Percentiles rank a stretch among this genome's conserved stretches.
Evolutionary conservation across 2,329 filamentous ascomycete genomes (phyloP).

Genomic region (Colletotrichum trifolii): DNA sequence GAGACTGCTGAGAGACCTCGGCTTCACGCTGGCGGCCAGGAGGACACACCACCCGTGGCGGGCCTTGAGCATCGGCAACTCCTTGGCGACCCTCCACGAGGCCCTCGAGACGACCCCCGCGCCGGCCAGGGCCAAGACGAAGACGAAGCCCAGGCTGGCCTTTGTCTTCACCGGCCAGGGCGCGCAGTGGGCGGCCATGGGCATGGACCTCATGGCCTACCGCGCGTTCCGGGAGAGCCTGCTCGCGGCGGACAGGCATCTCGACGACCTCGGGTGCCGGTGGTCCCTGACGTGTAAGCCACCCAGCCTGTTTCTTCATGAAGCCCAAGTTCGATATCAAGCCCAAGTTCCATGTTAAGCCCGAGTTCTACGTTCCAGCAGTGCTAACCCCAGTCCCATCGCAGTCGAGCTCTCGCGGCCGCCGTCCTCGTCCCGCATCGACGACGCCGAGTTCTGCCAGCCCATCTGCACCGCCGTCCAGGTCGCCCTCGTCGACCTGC

Average conservation of each 20-base stretch:
- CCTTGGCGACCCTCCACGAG: background rate
- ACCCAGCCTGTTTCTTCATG: no score
- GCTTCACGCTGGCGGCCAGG: conserved; percentile 54
- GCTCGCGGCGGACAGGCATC: conserved; percentile 45
- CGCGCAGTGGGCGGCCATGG: conserved; percentile 42
- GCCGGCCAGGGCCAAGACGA: conserved; percentile 9
- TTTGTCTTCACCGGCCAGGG: conserved; percentile 45
- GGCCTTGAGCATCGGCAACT: conserved; percentile 19
- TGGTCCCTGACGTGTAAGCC: conserved; percentile 38
- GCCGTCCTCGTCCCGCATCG: conserved; percentile 47
- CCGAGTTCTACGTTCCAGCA: background rate
- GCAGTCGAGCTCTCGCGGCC: conserved; percentile 39
- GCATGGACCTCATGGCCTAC: conserved; percentile 38
- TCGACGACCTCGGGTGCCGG: conserved; percentile 45
- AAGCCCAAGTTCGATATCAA: no score
- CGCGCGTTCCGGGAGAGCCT: conserved; percentile 52
- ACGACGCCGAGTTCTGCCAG: conserved; percentile 54
- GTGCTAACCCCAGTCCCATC: conserved; percentile 13
- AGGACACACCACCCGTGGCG: conserved; percentile 27
- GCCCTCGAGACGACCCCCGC: conserved; percentile 1
- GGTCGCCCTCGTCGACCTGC: conserved; percentile 56
- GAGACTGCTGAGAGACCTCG: conserved; percentile 45
- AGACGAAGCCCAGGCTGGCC: conserved; percentile 24
- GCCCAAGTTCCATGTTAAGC: no score
- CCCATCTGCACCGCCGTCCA: conserved; percentile 60